Evolutionary conservation across 78 protist genomes (phyloP), one percentile per base, ranked within the genome.

Genomic region (Cavenderia fasciculata): DNA sequence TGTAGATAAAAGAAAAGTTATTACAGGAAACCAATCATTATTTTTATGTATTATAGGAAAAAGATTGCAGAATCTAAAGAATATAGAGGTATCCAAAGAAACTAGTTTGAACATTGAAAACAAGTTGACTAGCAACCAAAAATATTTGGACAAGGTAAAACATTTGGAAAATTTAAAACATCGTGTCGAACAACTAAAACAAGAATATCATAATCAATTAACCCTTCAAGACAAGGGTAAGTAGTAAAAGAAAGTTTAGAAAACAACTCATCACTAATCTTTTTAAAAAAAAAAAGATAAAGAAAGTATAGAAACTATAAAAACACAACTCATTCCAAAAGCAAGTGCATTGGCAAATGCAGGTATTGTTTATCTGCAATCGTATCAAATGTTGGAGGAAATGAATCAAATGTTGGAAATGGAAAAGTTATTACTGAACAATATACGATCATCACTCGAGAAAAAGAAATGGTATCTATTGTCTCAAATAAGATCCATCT

Each of bases 391-490:
- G 40, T 43, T 68, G 44, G 14, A 68, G 18, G 65, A 68, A n/a
- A 29, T 34, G 7, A 82, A 59, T 16, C 59, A 82, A n/a, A 23
- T 82, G 1, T 25, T 82, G 71, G 74, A 68, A 8, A 56, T 82
- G 71, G 90, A 82, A 68, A 7, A 23, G 1, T 33, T 40, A 18
- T 11, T 82, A 2, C 41, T 82, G 21, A 23, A 46, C 12, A 82
- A 82, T 33, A 44, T 74, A 2, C 36, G 47, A 33, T 29, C 73
- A 10, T 44, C 77, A 29, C 47, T 70, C 31, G 86, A 86, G 19
- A 74, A 71, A 36, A 74, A 86, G 76, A 86, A 75, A 44, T 75
- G 86, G 87, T 43, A 86, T 86, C 52, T 75, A 21, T 27, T 86
- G 1, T 65, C 74, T 11, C 92, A 75, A 46, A 86, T 75, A 19